A percentile compares a stretch with the other conserved stretches of the same genome.
phyloP scores from a whole-genome alignment of 441 rosid species.

The Isatis lusitanica region DNA sequence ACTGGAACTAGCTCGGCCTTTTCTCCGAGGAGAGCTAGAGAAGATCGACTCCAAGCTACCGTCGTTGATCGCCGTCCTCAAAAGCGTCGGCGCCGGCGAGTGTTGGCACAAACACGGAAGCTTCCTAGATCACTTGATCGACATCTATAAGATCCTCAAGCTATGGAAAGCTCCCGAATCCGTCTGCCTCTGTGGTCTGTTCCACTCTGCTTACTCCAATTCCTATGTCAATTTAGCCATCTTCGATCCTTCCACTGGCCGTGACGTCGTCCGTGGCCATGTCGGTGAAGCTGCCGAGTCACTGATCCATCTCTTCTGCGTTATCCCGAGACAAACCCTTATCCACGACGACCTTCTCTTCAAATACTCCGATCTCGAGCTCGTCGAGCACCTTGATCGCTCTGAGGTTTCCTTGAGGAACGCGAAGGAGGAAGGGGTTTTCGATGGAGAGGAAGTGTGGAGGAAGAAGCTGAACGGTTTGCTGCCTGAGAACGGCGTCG shows the following conservation, averaged over 20 bases:
- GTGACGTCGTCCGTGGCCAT: slow-evolving; percentile 66
- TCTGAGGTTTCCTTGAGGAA: slow-evolving; percentile 58
- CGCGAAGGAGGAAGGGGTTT: slow-evolving; percentile 60
- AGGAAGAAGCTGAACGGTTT: slow-evolving; percentile 65
- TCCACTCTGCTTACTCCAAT: slow-evolving; percentile 87
- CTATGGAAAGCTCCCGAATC: slow-evolving; percentile 74
- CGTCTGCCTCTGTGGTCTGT: slow-evolving; percentile 81
- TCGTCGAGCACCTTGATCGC: slow-evolving; percentile 53
- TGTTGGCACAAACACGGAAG: slow-evolving; percentile 97
- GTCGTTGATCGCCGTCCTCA: slow-evolving; percentile 57
- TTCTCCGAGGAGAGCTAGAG: slow-evolving; percentile 81
- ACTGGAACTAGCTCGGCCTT: slow-evolving; percentile 61
- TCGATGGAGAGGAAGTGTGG: slow-evolving; percentile 63
- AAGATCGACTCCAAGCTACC: slow-evolving; percentile 58
- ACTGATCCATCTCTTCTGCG: slow-evolving; percentile 74
- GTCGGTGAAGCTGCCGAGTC: slow-evolving; percentile 84
- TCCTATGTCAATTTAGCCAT: slow-evolving; percentile 85
- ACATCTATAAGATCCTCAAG: slow-evolving; percentile 70
- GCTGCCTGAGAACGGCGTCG: slow-evolving; percentile 58
- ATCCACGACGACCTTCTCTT: slow-evolving; percentile 80
- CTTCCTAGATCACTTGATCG: slow-evolving; percentile 73
- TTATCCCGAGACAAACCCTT: slow-evolving; percentile 73
- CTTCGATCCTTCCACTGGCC: slow-evolving; percentile 77
- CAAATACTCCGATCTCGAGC: slow-evolving; percentile 63
- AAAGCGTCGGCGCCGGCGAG: slow-evolving; percentile 88